Conservation (phyloP, 352 stramenopile genomes). For the Phytophthora pinifolia region DNA sequence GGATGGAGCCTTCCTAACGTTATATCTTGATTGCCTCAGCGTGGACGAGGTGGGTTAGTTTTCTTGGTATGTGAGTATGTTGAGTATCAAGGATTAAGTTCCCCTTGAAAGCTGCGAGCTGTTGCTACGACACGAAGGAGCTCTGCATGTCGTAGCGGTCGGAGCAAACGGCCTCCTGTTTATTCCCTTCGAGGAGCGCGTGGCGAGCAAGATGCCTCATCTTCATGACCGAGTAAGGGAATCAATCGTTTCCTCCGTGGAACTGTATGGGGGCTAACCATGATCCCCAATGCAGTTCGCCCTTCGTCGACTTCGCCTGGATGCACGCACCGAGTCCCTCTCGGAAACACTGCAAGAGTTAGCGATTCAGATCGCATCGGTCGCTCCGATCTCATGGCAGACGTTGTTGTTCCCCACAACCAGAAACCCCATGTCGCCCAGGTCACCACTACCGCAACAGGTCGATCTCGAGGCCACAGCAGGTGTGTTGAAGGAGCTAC, state of each 20-base stretch:
- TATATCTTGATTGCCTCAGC: slow-evolving; percentile 7
- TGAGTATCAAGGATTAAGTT: neutral
- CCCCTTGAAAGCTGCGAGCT: slow-evolving; percentile 30
- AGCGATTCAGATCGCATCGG: slow-evolving; percentile 36
- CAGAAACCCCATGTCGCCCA: slow-evolving; percentile 2
- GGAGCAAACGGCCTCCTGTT: slow-evolving; percentile 26
- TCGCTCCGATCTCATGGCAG: slow-evolving; percentile 37
- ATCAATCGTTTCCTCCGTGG: neutral
- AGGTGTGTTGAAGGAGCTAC: slow-evolving; percentile 7
- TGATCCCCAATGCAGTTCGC: slow-evolving; percentile 31
- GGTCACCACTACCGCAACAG: slow-evolving; percentile 14
- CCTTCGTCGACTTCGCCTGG: slow-evolving; percentile 44
- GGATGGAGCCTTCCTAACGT: too few species aligned
- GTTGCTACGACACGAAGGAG: slow-evolving; percentile 30
- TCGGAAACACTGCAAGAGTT: slow-evolving; percentile 32
- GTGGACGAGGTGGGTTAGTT: slow-evolving; percentile 38
- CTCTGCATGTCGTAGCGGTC: slow-evolving; percentile 20
- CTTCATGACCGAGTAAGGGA: slow-evolving; percentile 20
- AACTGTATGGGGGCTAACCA: neutral
- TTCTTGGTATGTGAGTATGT: neutral
- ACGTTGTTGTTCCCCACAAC: slow-evolving; percentile 11
- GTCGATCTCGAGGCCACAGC: slow-evolving; percentile 9
- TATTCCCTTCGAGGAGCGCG: slow-evolving; percentile 26
- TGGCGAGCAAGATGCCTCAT: slow-evolving; percentile 16
- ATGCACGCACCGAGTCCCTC: slow-evolving; percentile 17